Evolutionary conservation across 441 rosid genomes (phyloP).

Genomic region (Erodium trifolium): DNA sequence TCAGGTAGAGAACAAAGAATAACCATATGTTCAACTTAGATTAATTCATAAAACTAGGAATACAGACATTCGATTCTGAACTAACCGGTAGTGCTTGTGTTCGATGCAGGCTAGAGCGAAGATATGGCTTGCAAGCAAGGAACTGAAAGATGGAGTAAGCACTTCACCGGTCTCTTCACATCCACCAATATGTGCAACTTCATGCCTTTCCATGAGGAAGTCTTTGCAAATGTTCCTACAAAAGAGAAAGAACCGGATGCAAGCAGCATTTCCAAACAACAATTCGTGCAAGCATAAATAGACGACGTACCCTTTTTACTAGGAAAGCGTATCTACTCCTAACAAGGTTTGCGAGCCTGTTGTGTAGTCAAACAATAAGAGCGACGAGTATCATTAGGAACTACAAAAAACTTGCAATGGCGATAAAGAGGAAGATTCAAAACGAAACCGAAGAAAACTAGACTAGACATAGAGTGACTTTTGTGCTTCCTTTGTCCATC

Average conservation of each 20-base stretch:
- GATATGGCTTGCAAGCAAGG: conserved; percentile 4
- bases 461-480: too few species aligned
- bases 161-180: background rate
- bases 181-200: background rate
- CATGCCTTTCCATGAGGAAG: conserved; percentile 6
- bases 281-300: background rate
- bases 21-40: background rate
- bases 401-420: background rate
- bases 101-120: conserved; percentile 3
- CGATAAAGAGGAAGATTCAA: background rate
- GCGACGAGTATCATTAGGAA: background rate
- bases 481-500: background rate
- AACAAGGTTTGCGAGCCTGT: background rate
- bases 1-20: background rate
- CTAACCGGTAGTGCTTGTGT: background rate
- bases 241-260: background rate
- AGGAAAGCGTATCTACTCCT: too few species aligned
- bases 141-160: background rate
- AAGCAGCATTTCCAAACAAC: background rate
- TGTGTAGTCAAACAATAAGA: background rate
- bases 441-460: too few species aligned
- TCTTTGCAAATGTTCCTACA: conserved; percentile 4
- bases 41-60: background rate
- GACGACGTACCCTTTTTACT: background rate
- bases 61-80: background rate